Percentiles rank a stretch among this genome's conserved stretches.
These are phyloP conservation scores for Sordariomycetes sp. DNA, from an alignment of 2,329 filamentous ascomycete genomes.

Conservation along the genomic window DNA sequence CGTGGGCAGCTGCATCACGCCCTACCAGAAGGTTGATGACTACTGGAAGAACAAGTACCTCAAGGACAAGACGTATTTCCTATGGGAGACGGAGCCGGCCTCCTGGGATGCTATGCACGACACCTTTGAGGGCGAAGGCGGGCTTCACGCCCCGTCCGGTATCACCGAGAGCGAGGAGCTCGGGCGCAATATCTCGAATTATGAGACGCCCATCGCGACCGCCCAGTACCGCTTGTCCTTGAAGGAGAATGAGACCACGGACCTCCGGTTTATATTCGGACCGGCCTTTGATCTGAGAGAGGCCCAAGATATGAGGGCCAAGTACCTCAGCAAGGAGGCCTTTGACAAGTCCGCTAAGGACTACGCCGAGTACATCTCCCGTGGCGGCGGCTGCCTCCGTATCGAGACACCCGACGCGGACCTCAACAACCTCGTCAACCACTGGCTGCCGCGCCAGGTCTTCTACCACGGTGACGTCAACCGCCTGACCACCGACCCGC, in stretches of 20 bases:
- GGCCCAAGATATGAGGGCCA: slow-evolving; percentile 29
- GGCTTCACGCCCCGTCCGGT: slow-evolving; percentile 38
- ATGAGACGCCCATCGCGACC: slow-evolving; percentile 42
- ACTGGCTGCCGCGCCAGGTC: slow-evolving; percentile 46
- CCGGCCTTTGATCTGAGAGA: slow-evolving; percentile 42
- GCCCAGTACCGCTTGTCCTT: slow-evolving; percentile 39
- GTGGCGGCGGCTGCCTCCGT: slow-evolving; percentile 36
- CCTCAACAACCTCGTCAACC: slow-evolving; percentile 47
- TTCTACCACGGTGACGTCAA: slow-evolving; percentile 51
- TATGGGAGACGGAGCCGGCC: slow-evolving; percentile 38
- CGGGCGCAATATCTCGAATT: slow-evolving; percentile 35
- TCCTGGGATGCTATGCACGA: slow-evolving; percentile 42
- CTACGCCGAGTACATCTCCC: slow-evolving; percentile 39
- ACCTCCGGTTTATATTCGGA: slow-evolving; percentile 44
- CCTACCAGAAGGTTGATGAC: slow-evolving; percentile 45
- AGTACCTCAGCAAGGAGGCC: slow-evolving; percentile 36
- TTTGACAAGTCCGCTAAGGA: slow-evolving; percentile 33
- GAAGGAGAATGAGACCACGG: slow-evolving; percentile 23
- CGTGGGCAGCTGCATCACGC: slow-evolving; percentile 40
- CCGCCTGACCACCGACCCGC: slow-evolving; percentile 45
- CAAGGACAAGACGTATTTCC: slow-evolving; percentile 47
- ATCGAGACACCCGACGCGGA: slow-evolving; percentile 43
- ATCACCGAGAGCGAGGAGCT: slow-evolving; percentile 23
- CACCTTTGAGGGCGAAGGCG: slow-evolving; percentile 44
- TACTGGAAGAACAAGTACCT: slow-evolving; percentile 46